Evolutionary conservation across 2,329 filamentous ascomycete species (phyloP).

Genomic region (Uncinocarpus reesii): DNA sequence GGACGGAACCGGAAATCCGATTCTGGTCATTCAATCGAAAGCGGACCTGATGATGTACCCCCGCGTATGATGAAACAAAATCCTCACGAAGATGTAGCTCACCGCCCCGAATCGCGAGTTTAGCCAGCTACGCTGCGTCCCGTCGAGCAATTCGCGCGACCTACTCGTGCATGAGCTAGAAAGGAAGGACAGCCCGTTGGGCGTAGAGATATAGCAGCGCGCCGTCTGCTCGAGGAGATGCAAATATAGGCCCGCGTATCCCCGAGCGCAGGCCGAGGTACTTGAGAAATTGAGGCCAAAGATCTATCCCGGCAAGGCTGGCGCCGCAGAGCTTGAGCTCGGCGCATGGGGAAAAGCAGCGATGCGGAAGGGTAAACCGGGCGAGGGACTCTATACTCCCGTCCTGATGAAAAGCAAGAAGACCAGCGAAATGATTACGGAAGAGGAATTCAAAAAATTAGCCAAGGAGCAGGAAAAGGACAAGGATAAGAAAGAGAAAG

Average conservation of each 20-base stretch:
- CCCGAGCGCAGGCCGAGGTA: constrained; percentile 65
- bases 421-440: constrained; percentile 53
- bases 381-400: constrained; percentile 49
- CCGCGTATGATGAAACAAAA: constrained; percentile 39
- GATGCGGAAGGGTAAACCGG: constrained; percentile 41
- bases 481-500: constrained; percentile 32
- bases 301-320: constrained; percentile 48
- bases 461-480: constrained; percentile 37
- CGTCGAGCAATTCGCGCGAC: constrained; percentile 89
- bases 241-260: constrained; percentile 50
- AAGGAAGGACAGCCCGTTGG: constrained; percentile 55
- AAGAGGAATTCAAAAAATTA: constrained; percentile 51
- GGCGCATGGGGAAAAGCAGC: constrained; percentile 65
- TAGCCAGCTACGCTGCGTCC: constrained; percentile 85
- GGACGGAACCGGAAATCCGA: constrained; percentile 34
- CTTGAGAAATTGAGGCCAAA: constrained; percentile 80
- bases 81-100: constrained; percentile 58
- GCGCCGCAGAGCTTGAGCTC: constrained; percentile 54
- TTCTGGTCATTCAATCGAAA: constrained; percentile 42
- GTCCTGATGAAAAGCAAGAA: constrained; percentile 51
- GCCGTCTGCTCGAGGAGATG: constrained; percentile 30
- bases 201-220: constrained; percentile 41
- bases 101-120: constrained; percentile 62
- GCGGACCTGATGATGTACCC: constrained; percentile 20
- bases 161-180: constrained; percentile 94